Evolutionary conservation across 305 asterid genomes (phyloP).

Genomic region (Fraxinus paxiana): DNA sequence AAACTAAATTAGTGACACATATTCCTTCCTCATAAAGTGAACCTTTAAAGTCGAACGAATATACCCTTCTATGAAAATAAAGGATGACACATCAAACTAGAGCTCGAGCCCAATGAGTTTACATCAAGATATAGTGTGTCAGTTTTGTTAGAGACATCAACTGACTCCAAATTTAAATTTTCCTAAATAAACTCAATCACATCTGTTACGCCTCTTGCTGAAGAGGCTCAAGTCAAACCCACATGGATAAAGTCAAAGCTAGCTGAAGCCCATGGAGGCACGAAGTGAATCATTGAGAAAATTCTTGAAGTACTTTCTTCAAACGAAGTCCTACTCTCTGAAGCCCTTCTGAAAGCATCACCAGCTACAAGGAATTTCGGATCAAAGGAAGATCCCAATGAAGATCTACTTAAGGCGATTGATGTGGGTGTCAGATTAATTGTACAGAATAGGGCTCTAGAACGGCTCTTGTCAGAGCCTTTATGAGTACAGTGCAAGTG

Average conservation of each 20-base stretch:
- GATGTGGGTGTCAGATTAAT: not conserved
- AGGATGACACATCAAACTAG: not conserved
- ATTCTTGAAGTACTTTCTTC: too few species aligned
- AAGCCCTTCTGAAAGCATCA: too few species aligned
- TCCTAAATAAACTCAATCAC: not conserved
- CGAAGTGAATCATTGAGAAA: too few species aligned
- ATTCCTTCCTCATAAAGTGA: not conserved
- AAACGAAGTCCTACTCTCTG: too few species aligned
- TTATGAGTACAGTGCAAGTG: too few species aligned
- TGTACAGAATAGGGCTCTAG: not conserved
- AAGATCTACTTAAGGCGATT: too few species aligned
- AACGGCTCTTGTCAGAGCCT: not conserved
- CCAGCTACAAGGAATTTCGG: not conserved
- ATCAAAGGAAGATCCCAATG: not conserved
- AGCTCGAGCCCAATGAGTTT: conserved; percentile 71
- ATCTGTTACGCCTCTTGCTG: too few species aligned
- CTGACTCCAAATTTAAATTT: conserved; percentile 33
- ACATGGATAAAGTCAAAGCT: too few species aligned
- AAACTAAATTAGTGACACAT: not conserved
- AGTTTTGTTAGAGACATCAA: conserved; percentile 23
- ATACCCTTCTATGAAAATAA: not conserved
- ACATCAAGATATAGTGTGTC: conserved; percentile 77
- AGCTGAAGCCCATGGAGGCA: too few species aligned
- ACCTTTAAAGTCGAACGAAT: not conserved
- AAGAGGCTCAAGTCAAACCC: too few species aligned